phyloP scores from a whole-genome alignment of 208 protist genomes.

The Leishmania martiniquensis region DNA sequence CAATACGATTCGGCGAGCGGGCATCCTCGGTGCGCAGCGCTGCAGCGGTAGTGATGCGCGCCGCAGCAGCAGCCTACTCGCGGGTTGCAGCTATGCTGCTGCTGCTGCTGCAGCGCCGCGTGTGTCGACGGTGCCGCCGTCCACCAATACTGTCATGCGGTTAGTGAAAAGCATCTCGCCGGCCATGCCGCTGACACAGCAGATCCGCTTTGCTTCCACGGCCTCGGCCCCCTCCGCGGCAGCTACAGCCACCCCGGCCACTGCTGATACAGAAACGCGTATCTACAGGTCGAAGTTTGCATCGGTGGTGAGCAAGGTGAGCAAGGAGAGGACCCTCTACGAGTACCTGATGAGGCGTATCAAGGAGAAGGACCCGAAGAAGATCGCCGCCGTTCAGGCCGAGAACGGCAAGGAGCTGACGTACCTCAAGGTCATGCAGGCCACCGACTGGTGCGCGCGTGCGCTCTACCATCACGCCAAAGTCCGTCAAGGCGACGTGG shows the following conservation, averaged over 20 bases:
- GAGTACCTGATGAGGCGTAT: slow-evolving; percentile 21
- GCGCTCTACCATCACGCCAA: slow-evolving; percentile 36
- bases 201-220: slow-evolving; percentile 6
- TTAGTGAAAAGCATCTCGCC: not conserved
- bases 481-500: slow-evolving; percentile 41
- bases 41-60: not conserved
- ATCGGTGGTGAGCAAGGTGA: slow-evolving; percentile 18
- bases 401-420: slow-evolving; percentile 14
- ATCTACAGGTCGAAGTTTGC: slow-evolving; percentile 28
- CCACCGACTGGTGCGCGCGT: slow-evolving; percentile 24
- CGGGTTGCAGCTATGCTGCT: not conserved
- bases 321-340: slow-evolving; percentile 30
- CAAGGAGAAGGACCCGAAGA: slow-evolving; percentile 12
- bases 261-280: not conserved
- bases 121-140: not conserved
- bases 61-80: not conserved
- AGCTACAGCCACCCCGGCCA: not conserved
- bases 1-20: slow-evolving; percentile 3
- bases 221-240: not conserved
- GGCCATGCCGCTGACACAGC: not conserved
- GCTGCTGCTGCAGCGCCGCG: not conserved
- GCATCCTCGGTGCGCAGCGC: not conserved
- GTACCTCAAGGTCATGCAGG: not conserved
- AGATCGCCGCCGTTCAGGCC: slow-evolving; percentile 15
- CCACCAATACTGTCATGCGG: not conserved